Evolutionary conservation across 2,329 filamentous ascomycete species (phyloP), one percentile per base, ranked within the genome.

Genomic region (Alternaria metachromatica): DNA sequence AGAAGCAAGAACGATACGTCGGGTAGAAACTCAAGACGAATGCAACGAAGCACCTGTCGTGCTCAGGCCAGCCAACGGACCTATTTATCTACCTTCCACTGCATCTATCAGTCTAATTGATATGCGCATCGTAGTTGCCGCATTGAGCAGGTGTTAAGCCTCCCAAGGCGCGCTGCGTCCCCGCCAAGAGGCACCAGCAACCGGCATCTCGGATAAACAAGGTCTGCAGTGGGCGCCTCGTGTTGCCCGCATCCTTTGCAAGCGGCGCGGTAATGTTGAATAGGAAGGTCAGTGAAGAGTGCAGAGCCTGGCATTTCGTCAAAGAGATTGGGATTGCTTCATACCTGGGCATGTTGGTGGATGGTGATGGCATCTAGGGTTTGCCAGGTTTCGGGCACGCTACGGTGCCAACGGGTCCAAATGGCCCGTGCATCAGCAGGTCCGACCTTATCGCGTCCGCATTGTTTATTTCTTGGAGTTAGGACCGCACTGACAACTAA

Each of bases 61-160:
- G 28, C 53, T 65, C 23, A 15, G n/a, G n/a, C 43, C 57, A 57
- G 53, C 58, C 50, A 25, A 33, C 21, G 43, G 51, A 30, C 41
- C 44, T 43, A 50, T 69, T 73, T 75, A 75, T 71, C 60, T 72
- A 66, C 43, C 60, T 48, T 53, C 63, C 54, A 72, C 62, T 46
- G 61, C 56, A 65, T 67, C 69, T 69, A 63, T 69, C 57, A 60
- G 49, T 55, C 68, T 64, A 69, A 72, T 60, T 70, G 65, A 70
- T 62, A 66, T 59, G 58, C 63, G 65, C 67, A 68, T 72, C 56
- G 59, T 66, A 77, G 70, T 70, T 79, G 70, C 77, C 77, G 53
- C 54, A 76, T 78, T 41, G 62, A 76, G 77, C 68, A 79, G 77
- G 76, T 76, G 74, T 70, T 49, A 62, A 64, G 54, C 60, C 60